Base-by-base conservation (phyloP, 164 flowering plant genomes). In the Vitis cinerea region DNA sequence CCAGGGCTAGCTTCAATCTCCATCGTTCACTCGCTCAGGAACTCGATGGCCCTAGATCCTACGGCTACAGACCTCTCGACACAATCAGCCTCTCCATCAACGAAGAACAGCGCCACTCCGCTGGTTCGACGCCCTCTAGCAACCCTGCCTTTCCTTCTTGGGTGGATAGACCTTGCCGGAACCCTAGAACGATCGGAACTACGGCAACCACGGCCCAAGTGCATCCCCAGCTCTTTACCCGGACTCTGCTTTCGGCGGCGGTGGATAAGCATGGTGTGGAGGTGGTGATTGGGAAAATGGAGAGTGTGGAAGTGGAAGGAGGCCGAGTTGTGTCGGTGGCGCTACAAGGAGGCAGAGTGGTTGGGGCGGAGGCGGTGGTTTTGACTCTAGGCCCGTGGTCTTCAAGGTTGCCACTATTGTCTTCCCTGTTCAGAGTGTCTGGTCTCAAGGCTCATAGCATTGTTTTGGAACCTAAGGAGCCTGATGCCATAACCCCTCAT, bases 381-480 rank as follows among this genome's bases (percentile, higher is more conserved):
- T 68, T 95, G 80, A 90, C 99, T 0, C 77, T 95, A 13, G 99
- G 99, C 30, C 98, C 99, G 30, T 95, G 99, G 99, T 84, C 87
- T 2, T 72, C 82, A 16, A 84, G 83, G 70, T 75, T 92, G 9
- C 77, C 74, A 50, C 29, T 90, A 11, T 47, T 92, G 70, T 70
- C 83, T 0, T 83, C 87, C 3, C 51, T 90, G 37, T 90, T 94
- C 67, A 82, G 85, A 47, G 90, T 95, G 9, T 81, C 75, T 59
- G 97, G 94, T 37, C 73, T 88, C 7, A 95, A 90, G 76, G 98
- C 93, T 10, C 99, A 95, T 61, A 90, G 97, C 65, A 86, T 95
- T 9, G 90, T 92, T 53, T 80, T 92, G 78, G 86, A 83, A 80
- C 99, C 97, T 0, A 80, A 76, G 59, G 84, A 87, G 13, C 84